Evolutionary conservation across 176 grass and related monocot species (phyloP).

Genomic region (Aegilops bicornis): DNA sequence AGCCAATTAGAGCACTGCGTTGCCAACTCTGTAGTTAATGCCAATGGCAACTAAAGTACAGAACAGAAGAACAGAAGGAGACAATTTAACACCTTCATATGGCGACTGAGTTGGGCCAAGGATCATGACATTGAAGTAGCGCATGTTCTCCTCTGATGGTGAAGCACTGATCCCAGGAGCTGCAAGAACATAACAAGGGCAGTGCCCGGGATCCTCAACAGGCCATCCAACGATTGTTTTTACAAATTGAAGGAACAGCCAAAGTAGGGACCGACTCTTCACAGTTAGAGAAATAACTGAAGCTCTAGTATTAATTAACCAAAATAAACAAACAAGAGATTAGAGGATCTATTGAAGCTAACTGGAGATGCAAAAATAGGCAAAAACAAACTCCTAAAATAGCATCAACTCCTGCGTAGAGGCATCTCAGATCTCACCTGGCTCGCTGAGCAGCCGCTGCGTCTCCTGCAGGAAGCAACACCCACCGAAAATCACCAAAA

Average conservation of each 20-base stretch:
- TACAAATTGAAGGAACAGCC: not conserved
- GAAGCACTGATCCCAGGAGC: conserved; percentile 93
- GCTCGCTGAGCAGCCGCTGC: conserved; percentile 90
- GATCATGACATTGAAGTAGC: conserved; percentile 97
- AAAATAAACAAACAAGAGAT: too few species aligned
- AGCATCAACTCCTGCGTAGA: not conserved
- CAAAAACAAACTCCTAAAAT: not conserved
- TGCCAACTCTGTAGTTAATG: not conserved
- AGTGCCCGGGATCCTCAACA: conserved; percentile 17
- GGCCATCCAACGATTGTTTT: not conserved
- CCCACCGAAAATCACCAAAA: conserved; percentile 1
- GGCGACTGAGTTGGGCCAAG: conserved; percentile 86
- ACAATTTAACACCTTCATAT: conserved; percentile 51
- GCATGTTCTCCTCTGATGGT: conserved; percentile 96
- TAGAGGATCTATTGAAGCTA: conserved; percentile 29
- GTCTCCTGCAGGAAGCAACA: conserved; percentile 75
- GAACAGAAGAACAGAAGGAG: conserved; percentile 7
- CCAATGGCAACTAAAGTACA: not conserved
- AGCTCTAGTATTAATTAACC: not conserved
- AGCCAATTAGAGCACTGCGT: not conserved
- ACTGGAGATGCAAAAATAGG: not conserved
- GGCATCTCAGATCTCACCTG: conserved; percentile 49
- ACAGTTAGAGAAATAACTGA: not conserved
- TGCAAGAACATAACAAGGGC: conserved; percentile 33
- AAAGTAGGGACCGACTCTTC: not conserved